phyloP scores from a whole-genome alignment of 495 filamentous ascomycete species.

The Massariosphaeria phaeospora region DNA sequence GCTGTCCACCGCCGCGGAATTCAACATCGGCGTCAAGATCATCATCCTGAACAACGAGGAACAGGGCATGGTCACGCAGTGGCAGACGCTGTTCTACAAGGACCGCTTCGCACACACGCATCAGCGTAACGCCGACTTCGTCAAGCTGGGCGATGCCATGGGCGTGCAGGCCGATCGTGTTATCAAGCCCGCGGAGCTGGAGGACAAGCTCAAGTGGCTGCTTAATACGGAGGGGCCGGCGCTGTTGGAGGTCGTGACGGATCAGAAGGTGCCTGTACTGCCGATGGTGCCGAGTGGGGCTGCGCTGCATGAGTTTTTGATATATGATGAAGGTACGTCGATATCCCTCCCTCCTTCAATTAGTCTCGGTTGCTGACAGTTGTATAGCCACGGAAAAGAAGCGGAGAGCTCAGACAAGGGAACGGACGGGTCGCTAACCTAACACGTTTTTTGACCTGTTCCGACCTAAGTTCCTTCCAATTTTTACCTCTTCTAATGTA shows the following conservation, averaged over 20 bases:
- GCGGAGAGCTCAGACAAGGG: slow-evolving; percentile 64
- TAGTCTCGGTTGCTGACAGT: neutral
- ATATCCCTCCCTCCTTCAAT: neutral
- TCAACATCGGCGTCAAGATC: slow-evolving; percentile 88
- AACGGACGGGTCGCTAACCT: slow-evolving; percentile 52
- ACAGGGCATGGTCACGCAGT: slow-evolving; percentile 96
- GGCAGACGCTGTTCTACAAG: slow-evolving; percentile 90
- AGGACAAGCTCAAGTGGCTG: slow-evolving; percentile 79
- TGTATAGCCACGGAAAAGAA: slow-evolving; percentile 67
- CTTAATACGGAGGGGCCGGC: slow-evolving; percentile 56
- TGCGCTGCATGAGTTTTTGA: slow-evolving; percentile 86
- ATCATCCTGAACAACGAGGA: slow-evolving; percentile 94
- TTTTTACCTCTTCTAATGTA: neutral
- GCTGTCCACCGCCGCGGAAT: slow-evolving; percentile 81
- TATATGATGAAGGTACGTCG: slow-evolving; percentile 73
- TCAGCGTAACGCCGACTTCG: slow-evolving; percentile 85
- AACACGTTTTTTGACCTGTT: too few species aligned
- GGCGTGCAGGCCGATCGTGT: slow-evolving; percentile 49
- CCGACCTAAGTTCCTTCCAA: neutral
- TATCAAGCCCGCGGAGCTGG: slow-evolving; percentile 74
- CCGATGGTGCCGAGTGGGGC: slow-evolving; percentile 91
- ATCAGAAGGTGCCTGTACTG: slow-evolving; percentile 94
- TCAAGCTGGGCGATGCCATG: slow-evolving; percentile 73
- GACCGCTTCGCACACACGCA: slow-evolving; percentile 90
- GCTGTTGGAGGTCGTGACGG: slow-evolving; percentile 45